Evolutionary conservation across 495 filamentous ascomycete species (phyloP).

Genomic region (Pyrenula massariospora): DNA sequence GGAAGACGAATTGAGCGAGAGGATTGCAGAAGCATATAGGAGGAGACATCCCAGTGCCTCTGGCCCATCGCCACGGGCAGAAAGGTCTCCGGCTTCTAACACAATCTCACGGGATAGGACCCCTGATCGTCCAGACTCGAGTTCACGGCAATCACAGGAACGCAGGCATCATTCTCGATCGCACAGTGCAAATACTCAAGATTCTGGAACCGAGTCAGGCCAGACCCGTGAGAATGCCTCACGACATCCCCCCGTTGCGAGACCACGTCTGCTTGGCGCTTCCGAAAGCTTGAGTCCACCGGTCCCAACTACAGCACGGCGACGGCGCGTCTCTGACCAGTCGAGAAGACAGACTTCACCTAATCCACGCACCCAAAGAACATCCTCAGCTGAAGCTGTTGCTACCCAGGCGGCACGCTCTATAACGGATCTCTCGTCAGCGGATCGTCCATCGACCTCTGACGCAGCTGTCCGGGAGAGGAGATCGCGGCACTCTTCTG

Average conservation of each 20-base stretch:
- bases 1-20: constrained; percentile 78
- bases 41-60: constrained; percentile 39
- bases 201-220: constrained; percentile 3
- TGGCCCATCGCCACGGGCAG: constrained; percentile 3
- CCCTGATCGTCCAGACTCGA: constrained; percentile 8
- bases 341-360: constrained; percentile 14
- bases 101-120: neutral
- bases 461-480: constrained; percentile 8
- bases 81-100: constrained; percentile 18
- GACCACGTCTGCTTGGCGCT: constrained; percentile 37
- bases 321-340: constrained; percentile 27
- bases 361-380: constrained; percentile 5
- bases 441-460: constrained; percentile 26
- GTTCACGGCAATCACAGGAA: constrained; percentile 21
- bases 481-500: neutral
- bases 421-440: constrained; percentile 43
- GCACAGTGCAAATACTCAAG: constrained; percentile 18
- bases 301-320: constrained; percentile 14
- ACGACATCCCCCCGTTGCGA: constrained; percentile 39
- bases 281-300: neutral
- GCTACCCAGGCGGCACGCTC: constrained; percentile 37
- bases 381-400: constrained; percentile 21
- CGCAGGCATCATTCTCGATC: constrained; percentile 18
- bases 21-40: constrained; percentile 78
- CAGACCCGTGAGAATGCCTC: constrained; percentile 10